A percentile compares a stretch with the other conserved stretches of the same genome.
Conservation (phyloP, 352 stramenopile species). For the Globisporangium cystogenes region DNA sequence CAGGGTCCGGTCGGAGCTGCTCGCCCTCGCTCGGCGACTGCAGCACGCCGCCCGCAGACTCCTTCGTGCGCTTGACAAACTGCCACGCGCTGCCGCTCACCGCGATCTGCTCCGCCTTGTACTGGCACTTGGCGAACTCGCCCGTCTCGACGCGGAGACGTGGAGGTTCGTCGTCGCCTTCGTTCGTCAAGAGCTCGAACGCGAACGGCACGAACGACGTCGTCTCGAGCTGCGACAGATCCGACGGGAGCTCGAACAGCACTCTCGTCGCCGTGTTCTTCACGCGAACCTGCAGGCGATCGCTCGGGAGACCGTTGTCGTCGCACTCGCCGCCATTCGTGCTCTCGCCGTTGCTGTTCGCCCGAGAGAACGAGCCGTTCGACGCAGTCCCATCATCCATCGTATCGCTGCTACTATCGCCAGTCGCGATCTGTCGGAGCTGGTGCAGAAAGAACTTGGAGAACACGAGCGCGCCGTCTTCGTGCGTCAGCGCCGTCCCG, state of each 20-base stretch:
- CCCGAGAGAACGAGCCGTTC: background rate
- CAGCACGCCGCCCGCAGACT: slow-evolving; percentile 15
- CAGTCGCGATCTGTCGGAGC: slow-evolving; percentile 1
- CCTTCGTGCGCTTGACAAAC: slow-evolving; percentile 30
- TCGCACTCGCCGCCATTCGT: background rate
- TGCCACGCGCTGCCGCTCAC: slow-evolving; percentile 45
- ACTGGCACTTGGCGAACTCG: slow-evolving; percentile 65
- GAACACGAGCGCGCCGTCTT: slow-evolving; percentile 54
- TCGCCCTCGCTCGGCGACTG: slow-evolving; percentile 1
- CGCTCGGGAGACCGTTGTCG: slow-evolving; percentile 14
- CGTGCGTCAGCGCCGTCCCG: slow-evolving; percentile 34
- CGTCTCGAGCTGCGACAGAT: slow-evolving; percentile 29
- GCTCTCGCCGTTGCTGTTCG: slow-evolving; percentile 1
- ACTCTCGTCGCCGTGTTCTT: slow-evolving; percentile 55
- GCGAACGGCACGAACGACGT: slow-evolving; percentile 44
- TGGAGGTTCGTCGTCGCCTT: slow-evolving; percentile 26
- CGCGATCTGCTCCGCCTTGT: slow-evolving; percentile 48
- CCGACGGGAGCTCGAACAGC: slow-evolving; percentile 55
- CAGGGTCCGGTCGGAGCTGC: background rate
- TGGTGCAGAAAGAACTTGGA: slow-evolving; percentile 41
- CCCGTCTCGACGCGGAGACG: slow-evolving; percentile 52
- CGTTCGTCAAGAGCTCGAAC: slow-evolving; percentile 40
- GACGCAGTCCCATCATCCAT: slow-evolving; percentile 1
- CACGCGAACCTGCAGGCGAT: slow-evolving; percentile 55
- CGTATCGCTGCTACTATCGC: slow-evolving; percentile 2